These are phyloP conservation scores for Neoarthrinium moseri DNA, from an alignment of 2,329 filamentous ascomycete species.

Conservation along the genomic window DNA sequence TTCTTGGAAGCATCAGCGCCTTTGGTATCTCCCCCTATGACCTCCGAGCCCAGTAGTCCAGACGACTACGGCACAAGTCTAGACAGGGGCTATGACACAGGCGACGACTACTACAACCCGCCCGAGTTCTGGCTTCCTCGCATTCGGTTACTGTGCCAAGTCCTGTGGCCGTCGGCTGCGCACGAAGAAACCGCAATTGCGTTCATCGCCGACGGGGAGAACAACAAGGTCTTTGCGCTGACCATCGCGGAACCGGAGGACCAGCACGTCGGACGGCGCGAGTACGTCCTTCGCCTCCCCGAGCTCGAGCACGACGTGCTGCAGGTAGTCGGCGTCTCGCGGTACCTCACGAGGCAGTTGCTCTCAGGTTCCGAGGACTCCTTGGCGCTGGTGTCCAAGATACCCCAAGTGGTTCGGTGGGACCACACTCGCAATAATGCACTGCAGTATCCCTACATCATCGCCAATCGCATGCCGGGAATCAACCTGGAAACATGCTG, in stretches of 20 bases:
- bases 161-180: neutral
- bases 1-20: too few relatives aligned
- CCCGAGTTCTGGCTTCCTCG: neutral
- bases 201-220: neutral
- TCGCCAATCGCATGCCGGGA: neutral
- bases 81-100: neutral
- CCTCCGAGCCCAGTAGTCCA: too few relatives aligned
- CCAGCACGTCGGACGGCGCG: neutral
- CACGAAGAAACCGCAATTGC: too few relatives aligned
- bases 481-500: neutral
- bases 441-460: neutral
- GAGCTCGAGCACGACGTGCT: neutral
- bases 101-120: constrained; percentile 1
- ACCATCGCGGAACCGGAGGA: neutral
- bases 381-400: neutral
- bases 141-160: neutral
- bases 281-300: neutral
- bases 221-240: neutral
- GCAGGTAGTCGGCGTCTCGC: neutral
- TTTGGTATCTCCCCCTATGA: too few relatives aligned
- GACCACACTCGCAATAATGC: neutral
- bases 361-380: neutral
- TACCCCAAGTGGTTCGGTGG: neutral
- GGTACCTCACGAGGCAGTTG: neutral
- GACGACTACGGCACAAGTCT: too few relatives aligned